Evolutionary conservation across 768 basidiomycete species (phyloP).

Genomic region (Lenzites betulinus): DNA sequence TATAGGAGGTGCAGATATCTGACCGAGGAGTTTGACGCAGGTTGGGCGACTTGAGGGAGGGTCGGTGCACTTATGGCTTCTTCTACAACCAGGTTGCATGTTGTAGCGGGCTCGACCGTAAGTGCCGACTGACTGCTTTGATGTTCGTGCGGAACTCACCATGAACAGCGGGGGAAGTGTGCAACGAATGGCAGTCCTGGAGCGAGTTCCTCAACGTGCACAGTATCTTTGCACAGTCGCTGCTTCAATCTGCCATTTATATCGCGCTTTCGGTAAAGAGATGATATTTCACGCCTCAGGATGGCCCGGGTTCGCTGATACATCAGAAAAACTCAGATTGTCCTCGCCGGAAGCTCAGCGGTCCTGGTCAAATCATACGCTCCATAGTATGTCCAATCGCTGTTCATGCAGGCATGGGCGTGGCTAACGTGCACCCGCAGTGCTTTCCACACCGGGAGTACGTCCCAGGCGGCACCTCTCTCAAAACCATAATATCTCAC

Average conservation of each 20-base stretch:
- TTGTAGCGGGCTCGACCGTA: constrained; percentile 63
- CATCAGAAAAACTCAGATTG: constrained; percentile 41
- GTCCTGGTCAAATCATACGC: constrained; percentile 65
- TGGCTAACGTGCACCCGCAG: constrained; percentile 34
- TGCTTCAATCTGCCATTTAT: constrained; percentile 68
- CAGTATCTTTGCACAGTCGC: constrained; percentile 59
- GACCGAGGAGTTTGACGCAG: constrained; percentile 36
- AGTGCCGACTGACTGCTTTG: constrained; percentile 26
- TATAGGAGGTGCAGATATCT: background rate
- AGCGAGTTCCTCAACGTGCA: constrained; percentile 55
- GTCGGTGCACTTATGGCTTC: constrained; percentile 66
- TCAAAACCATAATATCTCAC: background rate
- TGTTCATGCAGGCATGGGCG: no score
- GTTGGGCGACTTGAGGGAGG: constrained; percentile 71
- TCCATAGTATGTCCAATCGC: constrained; percentile 55
- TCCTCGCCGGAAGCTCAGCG: constrained; percentile 65
- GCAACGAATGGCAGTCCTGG: constrained; percentile 70
- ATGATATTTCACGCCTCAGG: background rate
- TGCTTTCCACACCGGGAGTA: constrained; percentile 81
- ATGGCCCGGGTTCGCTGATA: background rate
- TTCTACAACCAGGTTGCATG: constrained; percentile 74
- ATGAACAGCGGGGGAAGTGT: constrained; percentile 60
- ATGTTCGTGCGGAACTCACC: background rate
- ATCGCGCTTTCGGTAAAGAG: constrained; percentile 57
- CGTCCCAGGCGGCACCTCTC: constrained; percentile 31